Evolutionary conservation across 2,329 filamentous ascomycete species (phyloP).

Genomic region (Achaetomium macrosporum): DNA sequence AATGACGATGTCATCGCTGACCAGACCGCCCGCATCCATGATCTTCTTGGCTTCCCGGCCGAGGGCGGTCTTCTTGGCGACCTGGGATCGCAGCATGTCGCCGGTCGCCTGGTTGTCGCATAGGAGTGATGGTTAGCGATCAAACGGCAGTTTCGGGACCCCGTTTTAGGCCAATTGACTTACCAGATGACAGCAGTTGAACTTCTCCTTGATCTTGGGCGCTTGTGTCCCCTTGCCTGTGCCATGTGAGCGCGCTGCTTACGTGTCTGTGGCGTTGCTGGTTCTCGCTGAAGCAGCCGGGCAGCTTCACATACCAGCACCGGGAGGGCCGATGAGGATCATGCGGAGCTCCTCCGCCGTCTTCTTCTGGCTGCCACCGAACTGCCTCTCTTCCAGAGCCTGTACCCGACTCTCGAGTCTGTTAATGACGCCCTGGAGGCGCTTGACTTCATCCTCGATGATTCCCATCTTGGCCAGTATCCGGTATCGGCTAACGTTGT

Average conservation of each 20-base stretch:
- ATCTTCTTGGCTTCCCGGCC: conserved; percentile 99
- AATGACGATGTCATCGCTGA: conserved; percentile 98
- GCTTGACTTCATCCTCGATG: conserved; percentile 77
- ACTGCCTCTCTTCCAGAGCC: conserved; percentile 71
- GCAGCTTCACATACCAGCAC: conserved; percentile 67
- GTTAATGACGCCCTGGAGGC: conserved; percentile 76
- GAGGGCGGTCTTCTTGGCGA: conserved; percentile 92
- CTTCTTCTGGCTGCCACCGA: conserved; percentile 44
- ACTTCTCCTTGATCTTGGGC: conserved; percentile 96
- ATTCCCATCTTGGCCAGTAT: conserved; percentile 66
- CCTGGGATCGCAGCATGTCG: conserved; percentile 98
- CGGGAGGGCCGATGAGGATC: conserved; percentile 95
- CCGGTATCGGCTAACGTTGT: conserved; percentile 11
- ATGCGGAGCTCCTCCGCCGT: conserved; percentile 73
- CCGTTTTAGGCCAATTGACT: conserved; percentile 31
- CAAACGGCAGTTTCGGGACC: neutral
- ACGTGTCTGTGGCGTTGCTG: neutral
- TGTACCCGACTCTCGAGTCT: conserved; percentile 81
- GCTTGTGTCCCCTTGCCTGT: conserved; percentile 98
- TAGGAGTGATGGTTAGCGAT: conserved; percentile 9
- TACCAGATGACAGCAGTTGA: conserved; percentile 94
- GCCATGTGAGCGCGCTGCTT: conserved; percentile 14
- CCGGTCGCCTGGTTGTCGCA: conserved; percentile 70
- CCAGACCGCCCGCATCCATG: conserved; percentile 96
- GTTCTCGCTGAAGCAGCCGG: neutral